A percentile compares a stretch with the other conserved stretches of the same genome.
Evolutionary conservation across 73 alveolate species (phyloP).

Genomic region (Paramecium tetraurelia): DNA sequence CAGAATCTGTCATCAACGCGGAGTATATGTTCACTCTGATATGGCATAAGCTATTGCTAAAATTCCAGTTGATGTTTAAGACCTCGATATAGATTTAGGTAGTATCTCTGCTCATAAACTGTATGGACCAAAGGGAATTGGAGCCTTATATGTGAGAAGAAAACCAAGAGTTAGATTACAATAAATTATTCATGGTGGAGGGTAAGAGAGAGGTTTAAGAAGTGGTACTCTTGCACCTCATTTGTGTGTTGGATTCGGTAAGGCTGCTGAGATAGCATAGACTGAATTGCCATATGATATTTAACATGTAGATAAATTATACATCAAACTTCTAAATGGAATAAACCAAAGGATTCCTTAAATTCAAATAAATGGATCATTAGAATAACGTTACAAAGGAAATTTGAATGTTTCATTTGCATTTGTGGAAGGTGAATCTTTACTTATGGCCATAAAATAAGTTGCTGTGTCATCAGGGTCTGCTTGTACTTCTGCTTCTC

Average conservation of each 20-base stretch:
- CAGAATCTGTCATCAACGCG: constrained; percentile 87
- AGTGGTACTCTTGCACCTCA: constrained; percentile 97
- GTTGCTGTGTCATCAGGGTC: constrained; percentile 96
- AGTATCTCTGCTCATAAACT: constrained; percentile 94
- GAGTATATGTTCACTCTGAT: constrained; percentile 95
- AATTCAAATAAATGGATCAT: constrained; percentile 75
- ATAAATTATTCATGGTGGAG: constrained; percentile 96
- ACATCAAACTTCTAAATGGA: constrained; percentile 59
- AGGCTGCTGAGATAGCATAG: constrained; percentile 84
- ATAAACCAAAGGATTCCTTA: constrained; percentile 63
- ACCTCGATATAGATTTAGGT: constrained; percentile 79
- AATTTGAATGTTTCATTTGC: constrained; percentile 88
- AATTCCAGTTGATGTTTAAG: constrained; percentile 87
- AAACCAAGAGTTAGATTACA: constrained; percentile 95
- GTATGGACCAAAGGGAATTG: constrained; percentile 98
- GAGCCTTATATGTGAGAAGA: constrained; percentile 94
- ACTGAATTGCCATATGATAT: constrained; percentile 88
- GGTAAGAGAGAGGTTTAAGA: constrained; percentile 97
- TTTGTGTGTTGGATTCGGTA: constrained; percentile 95
- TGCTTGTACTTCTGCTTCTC: constrained; percentile 97
- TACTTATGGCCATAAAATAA: constrained; percentile 81
- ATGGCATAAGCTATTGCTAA: constrained; percentile 96
- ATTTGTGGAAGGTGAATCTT: constrained; percentile 97
- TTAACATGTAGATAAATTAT: constrained; percentile 73
- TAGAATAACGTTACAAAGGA: constrained; percentile 72